Conservation (phyloP, 495 filamentous ascomycete genomes). For the Penicillium lividum region DNA sequence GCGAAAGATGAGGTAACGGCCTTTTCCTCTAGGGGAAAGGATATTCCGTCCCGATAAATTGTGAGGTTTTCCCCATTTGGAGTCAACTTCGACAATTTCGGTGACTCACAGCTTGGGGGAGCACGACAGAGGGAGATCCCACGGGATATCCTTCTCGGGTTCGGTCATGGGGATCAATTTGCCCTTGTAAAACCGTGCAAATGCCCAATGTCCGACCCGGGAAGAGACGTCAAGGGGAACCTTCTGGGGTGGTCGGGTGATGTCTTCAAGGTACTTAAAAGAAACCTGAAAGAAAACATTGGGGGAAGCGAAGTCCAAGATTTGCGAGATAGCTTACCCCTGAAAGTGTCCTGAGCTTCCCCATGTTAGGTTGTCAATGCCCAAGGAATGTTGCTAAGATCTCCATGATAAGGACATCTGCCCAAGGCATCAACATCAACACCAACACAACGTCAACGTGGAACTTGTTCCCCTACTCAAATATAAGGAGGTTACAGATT, state of each 20-base stretch:
- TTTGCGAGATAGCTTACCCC: neutral
- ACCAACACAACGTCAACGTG: too few relatives aligned
- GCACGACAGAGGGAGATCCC: neutral
- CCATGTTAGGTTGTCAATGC: neutral
- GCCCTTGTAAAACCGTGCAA: neutral
- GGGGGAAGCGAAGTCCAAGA: neutral
- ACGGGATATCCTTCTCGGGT: neutral
- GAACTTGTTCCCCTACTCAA: too few relatives aligned
- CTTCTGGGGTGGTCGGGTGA: constrained; percentile 4
- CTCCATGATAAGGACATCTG: neutral
- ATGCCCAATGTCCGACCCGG: neutral
- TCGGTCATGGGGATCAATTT: neutral
- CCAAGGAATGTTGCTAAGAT: neutral
- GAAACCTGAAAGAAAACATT: neutral
- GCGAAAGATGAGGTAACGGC: constrained; percentile 24
- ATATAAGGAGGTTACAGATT: neutral
- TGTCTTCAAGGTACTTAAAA: constrained; percentile 1
- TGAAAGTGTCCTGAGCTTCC: neutral
- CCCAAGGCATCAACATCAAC: neutral
- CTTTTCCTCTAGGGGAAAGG: constrained; percentile 6
- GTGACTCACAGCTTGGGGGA: neutral
- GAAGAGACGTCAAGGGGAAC: neutral
- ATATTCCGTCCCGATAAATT: constrained; percentile 2
- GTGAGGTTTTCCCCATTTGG: neutral
- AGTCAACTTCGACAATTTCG: neutral